phyloP scores from a whole-genome alignment of 768 basidiomycete species.

The Tricholoma flavovirens region DNA sequence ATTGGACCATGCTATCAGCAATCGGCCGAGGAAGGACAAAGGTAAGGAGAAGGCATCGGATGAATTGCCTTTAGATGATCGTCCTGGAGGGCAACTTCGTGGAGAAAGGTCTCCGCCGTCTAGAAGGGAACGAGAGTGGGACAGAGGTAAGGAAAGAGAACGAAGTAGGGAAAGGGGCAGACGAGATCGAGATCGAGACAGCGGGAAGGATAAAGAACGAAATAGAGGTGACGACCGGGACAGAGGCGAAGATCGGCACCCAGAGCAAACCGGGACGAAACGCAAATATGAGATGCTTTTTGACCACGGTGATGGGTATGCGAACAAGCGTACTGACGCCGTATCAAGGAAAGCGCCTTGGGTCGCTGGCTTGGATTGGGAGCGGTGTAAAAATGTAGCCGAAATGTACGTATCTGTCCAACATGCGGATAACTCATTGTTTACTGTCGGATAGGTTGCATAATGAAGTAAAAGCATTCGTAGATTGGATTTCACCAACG shows the following conservation, averaged over 20 bases:
- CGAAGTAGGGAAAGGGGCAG: not conserved
- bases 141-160: slow-evolving; percentile 11
- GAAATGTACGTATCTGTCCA: slow-evolving; percentile 61
- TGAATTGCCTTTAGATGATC: not conserved
- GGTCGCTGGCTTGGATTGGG: slow-evolving; percentile 67
- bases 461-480: slow-evolving; percentile 79
- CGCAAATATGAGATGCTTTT: slow-evolving; percentile 40
- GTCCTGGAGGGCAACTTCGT: not conserved
- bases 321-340: slow-evolving; percentile 44
- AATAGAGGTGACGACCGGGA: slow-evolving; percentile 12
- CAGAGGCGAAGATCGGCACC: slow-evolving; percentile 15
- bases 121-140: slow-evolving; percentile 11
- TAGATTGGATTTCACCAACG: slow-evolving; percentile 83
- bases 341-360: slow-evolving; percentile 62
- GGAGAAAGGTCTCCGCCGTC: not conserved
- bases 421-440: slow-evolving; percentile 1
- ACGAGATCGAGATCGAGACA: not conserved
- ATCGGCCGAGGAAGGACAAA: slow-evolving; percentile 2
- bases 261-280: slow-evolving; percentile 26
- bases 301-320: slow-evolving; percentile 45
- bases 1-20: not conserved
- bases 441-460: slow-evolving; percentile 59
- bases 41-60: slow-evolving; percentile 13
- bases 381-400: slow-evolving; percentile 68
- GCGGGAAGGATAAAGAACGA: slow-evolving; percentile 2